Evolutionary conservation across 2,329 filamentous ascomycete species (phyloP).

Genomic region (Curvularia spicifera): DNA sequence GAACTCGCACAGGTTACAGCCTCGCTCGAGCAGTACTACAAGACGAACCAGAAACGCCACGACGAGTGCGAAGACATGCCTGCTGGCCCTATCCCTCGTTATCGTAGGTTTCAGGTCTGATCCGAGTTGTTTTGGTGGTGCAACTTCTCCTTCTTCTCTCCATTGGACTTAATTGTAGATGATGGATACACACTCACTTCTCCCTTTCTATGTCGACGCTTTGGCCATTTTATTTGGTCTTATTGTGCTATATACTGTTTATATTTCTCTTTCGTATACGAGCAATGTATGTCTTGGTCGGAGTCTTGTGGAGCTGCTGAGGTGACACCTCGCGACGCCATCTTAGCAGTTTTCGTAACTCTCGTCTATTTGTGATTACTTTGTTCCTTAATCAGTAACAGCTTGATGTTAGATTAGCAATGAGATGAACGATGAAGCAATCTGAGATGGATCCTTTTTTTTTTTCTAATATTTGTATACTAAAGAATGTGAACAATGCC

Average conservation of each 20-base stretch:
- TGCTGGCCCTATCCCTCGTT: background rate
- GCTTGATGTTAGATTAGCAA: background rate
- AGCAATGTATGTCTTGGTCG: background rate
- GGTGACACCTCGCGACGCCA: background rate
- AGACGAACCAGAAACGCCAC: background rate
- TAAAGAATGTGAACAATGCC: background rate
- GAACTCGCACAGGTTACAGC: constrained; percentile 32
- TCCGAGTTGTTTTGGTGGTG: background rate
- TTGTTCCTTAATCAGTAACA: background rate
- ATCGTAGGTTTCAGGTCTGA: background rate
- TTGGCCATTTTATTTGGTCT: background rate
- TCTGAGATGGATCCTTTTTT: background rate
- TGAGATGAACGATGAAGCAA: background rate
- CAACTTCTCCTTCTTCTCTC: background rate
- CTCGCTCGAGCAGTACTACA: constrained; percentile 38
- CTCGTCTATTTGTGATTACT: background rate
- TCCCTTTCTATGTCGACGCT: background rate
- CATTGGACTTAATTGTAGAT: background rate
- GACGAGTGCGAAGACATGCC: background rate
- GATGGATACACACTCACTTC: background rate
- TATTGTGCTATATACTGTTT: background rate
- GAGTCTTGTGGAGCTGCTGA: background rate
- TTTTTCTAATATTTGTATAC: background rate
- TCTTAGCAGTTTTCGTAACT: background rate
- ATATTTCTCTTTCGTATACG: background rate